Evolutionary conservation across 1,284 basidiomycete species (phyloP).

Genomic region (Ganoderma sp.): DNA sequence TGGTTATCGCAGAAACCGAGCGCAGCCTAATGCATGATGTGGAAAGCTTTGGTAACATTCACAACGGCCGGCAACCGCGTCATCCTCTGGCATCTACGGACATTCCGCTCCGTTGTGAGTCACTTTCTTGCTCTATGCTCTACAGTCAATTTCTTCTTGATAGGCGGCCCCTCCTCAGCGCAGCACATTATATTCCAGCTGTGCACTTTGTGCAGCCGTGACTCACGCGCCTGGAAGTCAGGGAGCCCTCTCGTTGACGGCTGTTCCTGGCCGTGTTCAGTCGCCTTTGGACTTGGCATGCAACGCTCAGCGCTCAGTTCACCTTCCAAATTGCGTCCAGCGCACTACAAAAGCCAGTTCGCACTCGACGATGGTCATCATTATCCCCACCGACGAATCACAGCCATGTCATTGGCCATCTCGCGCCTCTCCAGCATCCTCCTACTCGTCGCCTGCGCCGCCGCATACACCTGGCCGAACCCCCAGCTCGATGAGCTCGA

Average conservation of each 20-base stretch:
- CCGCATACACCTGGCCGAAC: conserved; percentile 23
- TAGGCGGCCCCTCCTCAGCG: neutral
- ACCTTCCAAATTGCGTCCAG: neutral
- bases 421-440: conserved; percentile 9
- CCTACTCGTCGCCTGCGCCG: conserved; percentile 2
- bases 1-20: neutral
- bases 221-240: neutral
- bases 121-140: neutral
- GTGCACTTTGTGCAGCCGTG: neutral
- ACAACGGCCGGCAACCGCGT: neutral
- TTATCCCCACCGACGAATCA: neutral
- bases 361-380: neutral
- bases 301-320: neutral
- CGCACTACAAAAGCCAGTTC: neutral
- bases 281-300: neutral
- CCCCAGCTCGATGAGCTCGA: conserved; percentile 25
- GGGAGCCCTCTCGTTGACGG: neutral
- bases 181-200: neutral
- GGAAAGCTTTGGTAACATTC: neutral
- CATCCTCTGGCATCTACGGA: neutral
- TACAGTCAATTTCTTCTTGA: neutral
- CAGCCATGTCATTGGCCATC: conserved; percentile 2
- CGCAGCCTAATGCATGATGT: neutral
- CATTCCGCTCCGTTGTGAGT: neutral
- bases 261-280: neutral